Base-by-base conservation (phyloP, 192 early-diverging fungal species). In the Dimargaris xerosporica region DNA sequence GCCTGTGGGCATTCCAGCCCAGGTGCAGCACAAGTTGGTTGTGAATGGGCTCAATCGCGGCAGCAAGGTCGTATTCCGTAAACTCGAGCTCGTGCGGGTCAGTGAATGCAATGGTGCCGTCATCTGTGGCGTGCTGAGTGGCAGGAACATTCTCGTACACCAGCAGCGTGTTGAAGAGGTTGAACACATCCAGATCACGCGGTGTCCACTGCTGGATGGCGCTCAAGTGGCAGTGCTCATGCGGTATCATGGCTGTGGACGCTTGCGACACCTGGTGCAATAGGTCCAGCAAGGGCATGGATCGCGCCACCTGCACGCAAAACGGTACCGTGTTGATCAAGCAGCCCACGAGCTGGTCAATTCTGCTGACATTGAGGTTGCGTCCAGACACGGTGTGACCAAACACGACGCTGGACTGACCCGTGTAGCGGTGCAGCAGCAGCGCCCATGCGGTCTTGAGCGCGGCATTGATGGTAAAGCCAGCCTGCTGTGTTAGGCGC, bases 401-500 rank as follows among this genome's bases (percentile, higher is more conserved):
- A 21, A 60, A 60, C 2, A 60, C 42, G 0, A 60, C 58, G 5
- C n/a, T 39, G 41, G 19, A 0, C 17, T 60, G 31, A 5, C n/a
- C 39, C 6, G 31, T 60, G 16, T 60, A 60, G 0, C 12, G 0
- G 0, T 21, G n/a, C 19, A 60, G 43, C 0, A 60, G 6, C 19
- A 60, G 16, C 15, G 58, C 58, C 58, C 58, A 60, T 19, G 58
- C 23, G 17, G 58, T 34, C 26, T 39, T 29, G 31, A 59, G 34
- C 10, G 41, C 16, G 16, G 56, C 29, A 29, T 19, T 39, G 16
- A 59, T 6, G 31, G 31, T 59, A 28, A 59, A 9, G 6, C 56
- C 56, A 17, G 16, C 0, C 10, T 31, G 56, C 5, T 31, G 13
- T 15, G 41, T 6, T 2, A 15, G 31, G 0, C 23, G 56, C 17